Evolutionary conservation across 2,329 filamentous ascomycete species (phyloP), one percentile per base, ranked within the genome.

Genomic region (Trichophyton simii): DNA sequence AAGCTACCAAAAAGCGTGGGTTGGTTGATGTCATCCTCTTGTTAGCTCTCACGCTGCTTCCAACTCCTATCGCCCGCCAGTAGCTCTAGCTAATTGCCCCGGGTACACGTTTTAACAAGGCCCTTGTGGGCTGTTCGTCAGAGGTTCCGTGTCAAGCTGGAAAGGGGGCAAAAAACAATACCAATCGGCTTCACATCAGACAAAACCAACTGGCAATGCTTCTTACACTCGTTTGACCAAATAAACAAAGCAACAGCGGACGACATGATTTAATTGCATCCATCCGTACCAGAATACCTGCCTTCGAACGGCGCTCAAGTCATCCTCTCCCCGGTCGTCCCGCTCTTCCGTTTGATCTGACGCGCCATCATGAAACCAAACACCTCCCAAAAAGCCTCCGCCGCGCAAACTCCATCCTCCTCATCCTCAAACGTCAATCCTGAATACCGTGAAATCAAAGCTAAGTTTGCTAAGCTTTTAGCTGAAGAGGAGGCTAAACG

Each of bases 381-480:
- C 41, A 61, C 52, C 31, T 28, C 57, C 31, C 52, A 60, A 55
- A 58, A 59, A 20, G 20, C 48, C 44, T 31, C 13, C 18, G 58
- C 50, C 11, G 36, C 22, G 28, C 42, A 38, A 59, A 42, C 58
- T 22, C 34, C 36, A 11, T 38, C 34, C 11, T 13, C 34, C 11
- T 38, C 34, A 7, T 22, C 52, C n/a, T 36, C 59, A 41, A 59
- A 63, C 36, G 13, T 36, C 34, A 42, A 59, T 31, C 41, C 58
- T 7, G 66, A 68, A 50, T 66, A 63, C 57, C 61, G 57, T 4
- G 60, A 59, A 9, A 61, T 68, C 31, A 66, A 66, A 60, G 59
- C 63, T 2, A 66, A 68, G 61, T 67, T 66, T 63, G 63, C 65
- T 18, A 60, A 66, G 46, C 44, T 64, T 11, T 57, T 65, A 20